These are phyloP conservation scores for Dactylonectria macrodidyma DNA, from an alignment of 2,329 filamentous ascomycete genomes.

Conservation along the genomic window DNA sequence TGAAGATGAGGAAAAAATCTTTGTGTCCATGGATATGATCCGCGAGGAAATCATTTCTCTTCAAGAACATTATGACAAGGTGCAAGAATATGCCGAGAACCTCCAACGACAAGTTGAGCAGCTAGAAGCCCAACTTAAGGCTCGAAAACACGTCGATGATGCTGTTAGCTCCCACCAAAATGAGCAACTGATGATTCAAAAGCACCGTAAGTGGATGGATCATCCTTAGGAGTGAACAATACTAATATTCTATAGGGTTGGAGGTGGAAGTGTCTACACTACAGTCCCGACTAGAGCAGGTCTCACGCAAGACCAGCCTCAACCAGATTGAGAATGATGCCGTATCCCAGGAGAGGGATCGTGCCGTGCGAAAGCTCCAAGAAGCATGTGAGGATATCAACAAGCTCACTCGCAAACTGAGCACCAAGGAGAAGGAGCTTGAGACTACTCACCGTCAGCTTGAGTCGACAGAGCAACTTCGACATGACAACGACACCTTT, in stretches of 20 bases:
- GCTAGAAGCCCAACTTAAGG: slow-evolving; percentile 65
- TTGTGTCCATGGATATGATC: slow-evolving; percentile 75
- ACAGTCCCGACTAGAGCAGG: slow-evolving; percentile 73
- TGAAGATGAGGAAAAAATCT: slow-evolving; percentile 70
- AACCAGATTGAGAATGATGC: slow-evolving; percentile 75
- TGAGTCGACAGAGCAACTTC: slow-evolving; percentile 58
- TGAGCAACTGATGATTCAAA: slow-evolving; percentile 65
- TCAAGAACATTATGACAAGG: slow-evolving; percentile 69
- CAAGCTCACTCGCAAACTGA: slow-evolving; percentile 61
- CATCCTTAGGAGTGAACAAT: background rate
- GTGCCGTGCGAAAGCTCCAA: slow-evolving; percentile 73
- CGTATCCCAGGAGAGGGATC: slow-evolving; percentile 75
- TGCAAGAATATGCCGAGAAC: slow-evolving; percentile 68
- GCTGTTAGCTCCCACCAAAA: slow-evolving; percentile 61
- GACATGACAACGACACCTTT: slow-evolving; percentile 56
- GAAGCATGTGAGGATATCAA: slow-evolving; percentile 73
- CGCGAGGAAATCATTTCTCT: slow-evolving; percentile 70
- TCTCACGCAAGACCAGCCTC: slow-evolving; percentile 73
- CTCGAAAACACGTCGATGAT: slow-evolving; percentile 59
- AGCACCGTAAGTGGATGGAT: slow-evolving; percentile 65
- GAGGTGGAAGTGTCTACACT: slow-evolving; percentile 73
- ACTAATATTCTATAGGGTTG: slow-evolving; percentile 59
- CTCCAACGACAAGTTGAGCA: slow-evolving; percentile 67
- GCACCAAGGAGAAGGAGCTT: slow-evolving; percentile 58
- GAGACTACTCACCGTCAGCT: slow-evolving; percentile 59